Evolutionary conservation across 2,329 filamentous ascomycete genomes (phyloP).

Genomic region (Teratosphaeria destructans): DNA sequence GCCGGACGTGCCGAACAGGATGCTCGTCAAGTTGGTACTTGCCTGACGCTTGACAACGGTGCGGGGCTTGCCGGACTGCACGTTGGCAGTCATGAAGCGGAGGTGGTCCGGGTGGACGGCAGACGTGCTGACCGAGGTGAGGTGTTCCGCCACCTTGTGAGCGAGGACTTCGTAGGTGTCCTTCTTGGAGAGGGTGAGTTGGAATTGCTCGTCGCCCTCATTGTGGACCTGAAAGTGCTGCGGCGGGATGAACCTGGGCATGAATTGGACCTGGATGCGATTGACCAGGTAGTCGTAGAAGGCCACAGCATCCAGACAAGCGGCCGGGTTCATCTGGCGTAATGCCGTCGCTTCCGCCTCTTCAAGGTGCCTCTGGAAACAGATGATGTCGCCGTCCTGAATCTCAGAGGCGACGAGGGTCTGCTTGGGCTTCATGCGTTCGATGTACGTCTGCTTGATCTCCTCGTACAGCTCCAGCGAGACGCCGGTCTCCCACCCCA

Average conservation of each 20-base stretch:
- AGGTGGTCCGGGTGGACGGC: conserved; percentile 72
- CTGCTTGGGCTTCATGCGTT: conserved; percentile 81
- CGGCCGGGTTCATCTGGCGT: conserved; percentile 18
- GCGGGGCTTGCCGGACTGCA: conserved; percentile 66
- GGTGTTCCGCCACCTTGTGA: conserved; percentile 67
- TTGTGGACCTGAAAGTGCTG: conserved; percentile 23
- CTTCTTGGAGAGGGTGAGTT: conserved; percentile 71
- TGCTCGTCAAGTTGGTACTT: conserved; percentile 62
- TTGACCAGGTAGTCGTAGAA: conserved; percentile 93
- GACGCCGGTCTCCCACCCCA: conserved; percentile 63
- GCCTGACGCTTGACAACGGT: conserved; percentile 61
- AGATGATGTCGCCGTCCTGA: conserved; percentile 93
- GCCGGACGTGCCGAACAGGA: conserved; percentile 52
- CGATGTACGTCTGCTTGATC: conserved; percentile 97
- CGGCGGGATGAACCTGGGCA: conserved; percentile 44
- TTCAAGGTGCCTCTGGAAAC: conserved; percentile 63
- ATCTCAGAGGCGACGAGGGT: conserved; percentile 85
- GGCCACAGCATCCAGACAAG: conserved; percentile 16
- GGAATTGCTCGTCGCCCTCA: conserved; percentile 55
- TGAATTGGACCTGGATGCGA: conserved; percentile 68
- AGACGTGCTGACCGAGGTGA: conserved; percentile 33
- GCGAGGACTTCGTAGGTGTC: conserved; percentile 82
- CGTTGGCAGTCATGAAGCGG: conserved; percentile 80
- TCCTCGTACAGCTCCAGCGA: conserved; percentile 78
- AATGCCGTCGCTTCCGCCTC: conserved; percentile 26